Evolutionary conservation across 2,329 filamentous ascomycete species (phyloP).

Genomic region (Colletotrichum aenigma): DNA sequence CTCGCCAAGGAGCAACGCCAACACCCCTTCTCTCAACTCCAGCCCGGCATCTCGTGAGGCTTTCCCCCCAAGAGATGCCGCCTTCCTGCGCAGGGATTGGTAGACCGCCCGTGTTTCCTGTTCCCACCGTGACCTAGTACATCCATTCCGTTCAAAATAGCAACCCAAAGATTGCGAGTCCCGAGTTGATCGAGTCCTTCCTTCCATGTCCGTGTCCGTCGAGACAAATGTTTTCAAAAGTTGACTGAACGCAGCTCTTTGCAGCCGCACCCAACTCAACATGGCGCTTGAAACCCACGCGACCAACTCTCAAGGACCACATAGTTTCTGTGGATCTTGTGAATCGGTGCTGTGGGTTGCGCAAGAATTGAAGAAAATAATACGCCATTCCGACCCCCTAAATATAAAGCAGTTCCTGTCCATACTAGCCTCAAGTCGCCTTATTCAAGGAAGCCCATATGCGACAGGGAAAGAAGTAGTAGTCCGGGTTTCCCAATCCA

Average conservation of each 20-base stretch:
- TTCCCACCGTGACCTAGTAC: background rate
- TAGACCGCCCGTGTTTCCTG: background rate
- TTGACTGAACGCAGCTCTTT: background rate
- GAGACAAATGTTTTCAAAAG: background rate
- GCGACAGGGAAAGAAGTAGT: background rate
- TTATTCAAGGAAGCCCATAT: background rate
- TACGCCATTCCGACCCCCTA: background rate
- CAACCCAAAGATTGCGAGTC: background rate
- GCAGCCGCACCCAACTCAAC: background rate
- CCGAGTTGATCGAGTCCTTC: background rate
- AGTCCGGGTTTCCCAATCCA: too few species aligned
- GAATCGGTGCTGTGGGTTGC: background rate
- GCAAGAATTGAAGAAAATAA: background rate
- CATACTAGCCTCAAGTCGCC: background rate
- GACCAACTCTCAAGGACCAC: background rate
- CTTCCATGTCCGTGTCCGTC: background rate
- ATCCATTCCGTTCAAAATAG: background rate
- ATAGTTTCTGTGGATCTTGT: background rate
- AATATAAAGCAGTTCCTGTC: background rate
- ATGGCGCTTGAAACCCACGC: background rate
- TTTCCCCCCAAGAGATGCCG: background rate
- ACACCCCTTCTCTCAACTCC: background rate
- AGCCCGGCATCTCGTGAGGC: background rate
- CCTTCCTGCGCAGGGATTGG: background rate
- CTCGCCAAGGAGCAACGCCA: background rate